Evolutionary conservation across 2,329 filamentous ascomycete genomes (phyloP).

Genomic region (Hirsutella minnesotensis): DNA sequence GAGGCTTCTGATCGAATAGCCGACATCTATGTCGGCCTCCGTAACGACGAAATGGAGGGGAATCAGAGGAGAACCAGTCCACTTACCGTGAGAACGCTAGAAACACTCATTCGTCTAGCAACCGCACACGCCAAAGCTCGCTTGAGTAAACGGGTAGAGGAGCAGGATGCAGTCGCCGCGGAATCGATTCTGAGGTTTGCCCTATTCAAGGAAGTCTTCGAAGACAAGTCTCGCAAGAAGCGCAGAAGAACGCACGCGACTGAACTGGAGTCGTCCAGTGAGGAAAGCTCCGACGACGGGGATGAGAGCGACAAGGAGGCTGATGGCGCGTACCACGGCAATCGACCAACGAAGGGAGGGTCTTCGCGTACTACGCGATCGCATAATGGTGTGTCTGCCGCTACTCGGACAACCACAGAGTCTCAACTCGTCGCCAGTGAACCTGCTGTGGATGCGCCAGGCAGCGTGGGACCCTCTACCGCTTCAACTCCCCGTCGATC

Average conservation of each 20-base stretch:
- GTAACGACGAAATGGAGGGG: constrained; percentile 91
- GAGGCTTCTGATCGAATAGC: constrained; percentile 88
- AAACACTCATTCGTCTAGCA: constrained; percentile 94
- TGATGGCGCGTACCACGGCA: constrained; percentile 41
- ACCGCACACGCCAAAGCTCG: constrained; percentile 92
- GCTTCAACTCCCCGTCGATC: constrained; percentile 28
- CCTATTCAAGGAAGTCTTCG: constrained; percentile 89
- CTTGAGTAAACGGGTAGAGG: constrained; percentile 77
- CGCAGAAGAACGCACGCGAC: constrained; percentile 57
- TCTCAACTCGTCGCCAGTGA: background rate
- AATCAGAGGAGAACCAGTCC: constrained; percentile 90
- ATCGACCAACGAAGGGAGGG: constrained; percentile 17
- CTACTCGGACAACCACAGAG: constrained; percentile 24
- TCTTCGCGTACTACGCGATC: constrained; percentile 15
- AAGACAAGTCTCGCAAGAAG: constrained; percentile 70
- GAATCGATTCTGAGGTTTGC: constrained; percentile 88
- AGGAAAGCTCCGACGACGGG: constrained; percentile 46
- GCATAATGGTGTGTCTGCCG: constrained; percentile 2
- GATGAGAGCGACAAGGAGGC: constrained; percentile 43
- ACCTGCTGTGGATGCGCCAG: constrained; percentile 27
- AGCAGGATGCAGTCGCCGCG: constrained; percentile 76
- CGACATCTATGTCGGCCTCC: constrained; percentile 77
- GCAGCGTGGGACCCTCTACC: constrained; percentile 13
- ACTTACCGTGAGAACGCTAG: constrained; percentile 91
- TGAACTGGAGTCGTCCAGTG: constrained; percentile 45